Conservation (phyloP, 1,139 yeast species). For the Protomyces inundatus region DNA sequence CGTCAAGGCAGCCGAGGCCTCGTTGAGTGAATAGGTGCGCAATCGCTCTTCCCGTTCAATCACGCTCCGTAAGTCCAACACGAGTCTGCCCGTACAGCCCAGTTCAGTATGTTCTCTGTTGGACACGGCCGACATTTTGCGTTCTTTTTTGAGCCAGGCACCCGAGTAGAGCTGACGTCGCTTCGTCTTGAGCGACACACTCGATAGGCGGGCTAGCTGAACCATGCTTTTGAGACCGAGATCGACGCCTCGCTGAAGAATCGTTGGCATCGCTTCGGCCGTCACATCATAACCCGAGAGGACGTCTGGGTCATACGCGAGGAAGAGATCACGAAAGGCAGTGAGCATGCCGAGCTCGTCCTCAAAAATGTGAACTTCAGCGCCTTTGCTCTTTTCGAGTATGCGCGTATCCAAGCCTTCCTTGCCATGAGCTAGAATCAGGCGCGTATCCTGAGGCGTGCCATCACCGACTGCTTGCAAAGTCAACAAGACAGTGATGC, state of each 20-base stretch:
- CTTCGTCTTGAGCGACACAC: conserved; percentile 17
- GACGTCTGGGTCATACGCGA: conserved; percentile 23
- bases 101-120: conserved; percentile 23
- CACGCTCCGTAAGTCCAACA: conserved; percentile 14
- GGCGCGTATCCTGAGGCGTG: background rate
- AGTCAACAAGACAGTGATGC: background rate
- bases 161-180: conserved; percentile 19
- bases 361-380: background rate
- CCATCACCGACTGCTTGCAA: background rate
- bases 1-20: conserved; percentile 2
- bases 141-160: conserved; percentile 20
- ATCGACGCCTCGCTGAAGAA: conserved; percentile 10
- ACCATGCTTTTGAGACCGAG: conserved; percentile 12
- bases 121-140: conserved; percentile 20
- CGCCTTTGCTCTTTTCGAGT: background rate
- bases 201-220: conserved; percentile 12
- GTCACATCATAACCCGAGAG: conserved; percentile 21
- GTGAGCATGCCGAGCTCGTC: conserved; percentile 9
- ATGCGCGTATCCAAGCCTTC: background rate
- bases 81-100: conserved; percentile 18
- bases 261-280: conserved; percentile 19
- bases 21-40: conserved; percentile 22
- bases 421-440: conserved; percentile 12
- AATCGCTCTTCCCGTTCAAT: conserved; percentile 24
- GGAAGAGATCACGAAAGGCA: conserved; percentile 3